Evolutionary conservation across 2,329 filamentous ascomycete species (phyloP), one percentile per base, ranked within the genome.

Genomic region (Paraphoma sp.): DNA sequence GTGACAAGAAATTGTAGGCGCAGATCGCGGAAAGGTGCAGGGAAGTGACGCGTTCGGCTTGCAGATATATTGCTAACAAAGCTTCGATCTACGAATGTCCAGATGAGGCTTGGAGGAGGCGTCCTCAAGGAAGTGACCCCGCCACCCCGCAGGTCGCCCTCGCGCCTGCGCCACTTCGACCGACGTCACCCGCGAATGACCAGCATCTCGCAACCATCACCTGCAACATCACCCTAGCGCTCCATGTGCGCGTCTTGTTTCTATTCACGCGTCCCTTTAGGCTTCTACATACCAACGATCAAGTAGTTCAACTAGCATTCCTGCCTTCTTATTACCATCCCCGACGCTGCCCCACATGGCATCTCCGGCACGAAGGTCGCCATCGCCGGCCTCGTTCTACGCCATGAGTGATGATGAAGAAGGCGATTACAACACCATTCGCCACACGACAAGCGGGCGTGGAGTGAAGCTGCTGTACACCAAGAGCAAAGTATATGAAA

Each of bases 321-420:
- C 40, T 9, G 17, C 5, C 23, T 29, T 33, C 51, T 48, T 45
- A 31, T 40, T 29, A n/a, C 48, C 18, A 12, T 17, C 53, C 42
- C 33, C 60, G 48, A 53, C 43, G 56, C 53, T 54, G 54, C 70
- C 65, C 67, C 60, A 54, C 60, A 77, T 78, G 74, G 66, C 68
- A 47, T 71, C 72, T 45, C 66, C 68, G 45, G 55, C 59, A 49
- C 58, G 66, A 48, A 67, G 57, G 38, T 68, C 68, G 54, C 80
- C 82, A 44, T 83, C 87, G 12, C 97, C 93, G 36, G 93, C 93
- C 2, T 86, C 91, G 2, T 95, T 94, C 82, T 97, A 97, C 82
- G 94, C 94, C 72, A 83, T 98, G 83, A 97, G 92, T 77, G 96
- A 99, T 81, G 93, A 97, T 72, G 93, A 97, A 62, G 95, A 98